These are phyloP conservation scores for Pleurotus ostreatus DNA, from an alignment of 768 basidiomycete genomes.

Conservation along the genomic window DNA sequence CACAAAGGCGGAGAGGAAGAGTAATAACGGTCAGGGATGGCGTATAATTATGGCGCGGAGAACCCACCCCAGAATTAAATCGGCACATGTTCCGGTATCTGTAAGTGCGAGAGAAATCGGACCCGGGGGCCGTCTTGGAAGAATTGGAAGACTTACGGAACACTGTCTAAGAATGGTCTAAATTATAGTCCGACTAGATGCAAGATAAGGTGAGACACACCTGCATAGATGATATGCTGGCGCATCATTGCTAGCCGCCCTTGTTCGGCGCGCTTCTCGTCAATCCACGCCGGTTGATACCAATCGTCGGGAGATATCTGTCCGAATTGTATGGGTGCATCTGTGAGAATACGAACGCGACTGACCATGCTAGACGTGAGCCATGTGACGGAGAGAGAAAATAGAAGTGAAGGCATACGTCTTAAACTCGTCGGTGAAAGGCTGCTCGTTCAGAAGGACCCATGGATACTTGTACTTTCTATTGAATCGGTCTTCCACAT, in stretches of 20 bases:
- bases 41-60: background rate
- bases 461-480: slow-evolving; percentile 76
- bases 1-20: slow-evolving; percentile 23
- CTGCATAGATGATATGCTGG: slow-evolving; percentile 38
- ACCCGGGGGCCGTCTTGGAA: background rate
- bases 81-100: slow-evolving; percentile 79
- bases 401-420: slow-evolving; percentile 30
- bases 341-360: slow-evolving; percentile 21
- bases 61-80: slow-evolving; percentile 60
- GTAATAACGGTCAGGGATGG: background rate
- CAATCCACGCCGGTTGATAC: slow-evolving; percentile 71
- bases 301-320: slow-evolving; percentile 59
- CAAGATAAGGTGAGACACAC: slow-evolving; percentile 15
- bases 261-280: slow-evolving; percentile 53
- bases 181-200: slow-evolving; percentile 5
- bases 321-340: slow-evolving; percentile 37
- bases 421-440: slow-evolving; percentile 75
- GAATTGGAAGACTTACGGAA: slow-evolving; percentile 20
- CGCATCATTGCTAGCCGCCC: slow-evolving; percentile 26
- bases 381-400: background rate
- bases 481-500: slow-evolving; percentile 84
- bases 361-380: slow-evolving; percentile 6
- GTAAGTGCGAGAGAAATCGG: slow-evolving; percentile 15
- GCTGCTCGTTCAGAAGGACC: slow-evolving; percentile 84
- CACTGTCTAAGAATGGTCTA: slow-evolving; percentile 16